Base-by-base conservation (phyloP, 1,284 basidiomycete species). In the Ganoderma leucocontextum region DNA sequence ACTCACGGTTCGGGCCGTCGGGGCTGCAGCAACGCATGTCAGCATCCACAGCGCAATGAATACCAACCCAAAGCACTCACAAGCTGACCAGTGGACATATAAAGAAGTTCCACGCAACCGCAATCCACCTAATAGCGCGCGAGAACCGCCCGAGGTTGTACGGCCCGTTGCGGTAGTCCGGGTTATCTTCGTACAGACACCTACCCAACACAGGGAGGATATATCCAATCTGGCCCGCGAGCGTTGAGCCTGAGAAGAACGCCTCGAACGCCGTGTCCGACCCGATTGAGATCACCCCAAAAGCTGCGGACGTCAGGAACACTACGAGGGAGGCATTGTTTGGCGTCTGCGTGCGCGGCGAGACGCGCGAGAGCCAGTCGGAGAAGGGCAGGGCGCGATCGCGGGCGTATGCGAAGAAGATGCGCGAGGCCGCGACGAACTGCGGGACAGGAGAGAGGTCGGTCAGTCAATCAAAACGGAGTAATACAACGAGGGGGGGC, bases 371-470 rank as follows among this genome's bases (percentile, higher is more conserved):
- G 6, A 94, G 81, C 79, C 84, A 86, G 19, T 77, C 75, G 0
- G 92, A 94, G 74, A 93, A 86, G 0, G 94, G 94, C 4, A 95
- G 87, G 0, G 90, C 92, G 73, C 84, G 82, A 68, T 91, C 89
- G 35, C 89, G 82, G 13, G 86, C 83, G 74, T 91, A 91, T 0
- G 90, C 90, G 72, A 90, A 91, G 0, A 86, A 84, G 76, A 91
- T 90, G 12, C 90, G 80, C 7, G 82, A 86, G 15, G 65, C 65
- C 0, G 75, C 72, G 3, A 68, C 71, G 33, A 74, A 68, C 74
- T 76, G 38, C 19, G 55, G 1, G 10, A 61, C 13, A 25, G n/a
- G 29, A 13, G 36, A 52, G 33, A 7, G 49, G 15, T 29, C 3
- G 4, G 58, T 60, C 35, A 4, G 55, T 15, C 5, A 39, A 38